Percentiles rank a stretch among this genome's conserved stretches.
These are phyloP conservation scores for Diaporthe sp. DNA, from an alignment of 2,329 filamentous ascomycete genomes.

Conservation along the genomic window DNA sequence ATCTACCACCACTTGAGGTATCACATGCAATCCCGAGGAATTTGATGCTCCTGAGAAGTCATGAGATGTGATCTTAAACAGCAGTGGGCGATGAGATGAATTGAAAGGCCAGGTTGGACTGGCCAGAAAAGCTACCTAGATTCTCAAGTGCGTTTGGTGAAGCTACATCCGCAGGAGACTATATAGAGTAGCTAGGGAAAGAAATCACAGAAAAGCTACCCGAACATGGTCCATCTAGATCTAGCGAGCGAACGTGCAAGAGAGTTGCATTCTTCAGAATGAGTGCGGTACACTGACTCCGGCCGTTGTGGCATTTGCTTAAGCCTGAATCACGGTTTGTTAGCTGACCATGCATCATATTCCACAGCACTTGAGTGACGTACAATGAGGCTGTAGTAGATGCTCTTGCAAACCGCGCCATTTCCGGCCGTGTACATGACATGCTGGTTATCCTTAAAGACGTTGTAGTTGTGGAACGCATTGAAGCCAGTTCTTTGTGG, in stretches of 20 bases:
- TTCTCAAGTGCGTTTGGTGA: background rate
- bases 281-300: background rate
- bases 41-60: background rate
- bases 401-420: slow-evolving; percentile 3
- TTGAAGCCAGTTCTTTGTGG: background rate
- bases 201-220: background rate
- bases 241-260: background rate
- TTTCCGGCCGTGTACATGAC: slow-evolving; percentile 46
- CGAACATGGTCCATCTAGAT: background rate
- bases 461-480: background rate
- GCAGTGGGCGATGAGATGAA: background rate
- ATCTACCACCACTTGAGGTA: background rate
- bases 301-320: background rate
- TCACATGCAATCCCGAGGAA: background rate
- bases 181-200: background rate
- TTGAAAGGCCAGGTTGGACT: background rate
- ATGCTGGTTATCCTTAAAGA: slow-evolving; percentile 6
- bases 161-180: background rate
- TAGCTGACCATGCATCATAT: background rate
- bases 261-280: too few species aligned
- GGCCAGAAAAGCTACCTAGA: background rate
- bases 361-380: background rate
- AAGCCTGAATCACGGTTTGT: background rate
- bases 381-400: slow-evolving; percentile 7
- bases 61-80: background rate